A percentile compares a stretch with the other conserved stretches of the same genome.
Evolutionary conservation across 495 filamentous ascomycete species (phyloP).

Genomic region (Elasticomyces elasticus): DNA sequence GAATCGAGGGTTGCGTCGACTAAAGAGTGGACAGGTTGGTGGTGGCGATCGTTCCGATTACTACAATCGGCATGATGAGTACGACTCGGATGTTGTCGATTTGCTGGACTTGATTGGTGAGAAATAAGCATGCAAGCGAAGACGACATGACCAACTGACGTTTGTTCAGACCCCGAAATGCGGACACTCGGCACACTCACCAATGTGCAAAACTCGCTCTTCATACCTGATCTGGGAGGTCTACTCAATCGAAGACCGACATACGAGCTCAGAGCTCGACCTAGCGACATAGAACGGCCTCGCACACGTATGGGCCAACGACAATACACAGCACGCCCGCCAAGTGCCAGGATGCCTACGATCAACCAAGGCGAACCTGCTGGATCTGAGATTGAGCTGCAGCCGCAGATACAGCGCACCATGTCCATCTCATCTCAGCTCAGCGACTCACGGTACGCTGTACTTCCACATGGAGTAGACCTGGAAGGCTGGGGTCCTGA

Average conservation of each 20-base stretch:
- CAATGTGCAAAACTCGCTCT: conserved; percentile 26
- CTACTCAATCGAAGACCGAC: conserved; percentile 59
- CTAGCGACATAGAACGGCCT: conserved; percentile 14
- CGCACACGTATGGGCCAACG: not conserved
- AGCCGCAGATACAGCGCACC: not conserved
- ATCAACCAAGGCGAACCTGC: not conserved
- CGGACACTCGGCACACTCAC: conserved; percentile 22
- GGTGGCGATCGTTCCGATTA: not conserved
- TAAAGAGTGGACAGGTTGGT: not conserved
- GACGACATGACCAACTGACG: conserved; percentile 4
- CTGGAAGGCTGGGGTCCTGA: conserved; percentile 59
- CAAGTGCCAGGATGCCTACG: not conserved
- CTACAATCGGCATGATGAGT: conserved; percentile 11
- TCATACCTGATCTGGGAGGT: conserved; percentile 24
- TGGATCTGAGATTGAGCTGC: conserved; percentile 11
- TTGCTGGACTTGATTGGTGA: conserved; percentile 22
- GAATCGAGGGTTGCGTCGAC: conserved; percentile 11
- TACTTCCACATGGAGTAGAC: conserved; percentile 52
- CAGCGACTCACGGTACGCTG: conserved; percentile 38
- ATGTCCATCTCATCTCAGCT: conserved; percentile 17
- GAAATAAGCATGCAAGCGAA: conserved; percentile 2
- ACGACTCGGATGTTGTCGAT: conserved; percentile 23
- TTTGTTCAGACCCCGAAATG: conserved; percentile 22
- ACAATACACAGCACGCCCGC: not conserved
- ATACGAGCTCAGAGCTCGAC: conserved; percentile 53